Conservation (phyloP, 306 rosid species). For the Heteromeles arbutifolia region DNA sequence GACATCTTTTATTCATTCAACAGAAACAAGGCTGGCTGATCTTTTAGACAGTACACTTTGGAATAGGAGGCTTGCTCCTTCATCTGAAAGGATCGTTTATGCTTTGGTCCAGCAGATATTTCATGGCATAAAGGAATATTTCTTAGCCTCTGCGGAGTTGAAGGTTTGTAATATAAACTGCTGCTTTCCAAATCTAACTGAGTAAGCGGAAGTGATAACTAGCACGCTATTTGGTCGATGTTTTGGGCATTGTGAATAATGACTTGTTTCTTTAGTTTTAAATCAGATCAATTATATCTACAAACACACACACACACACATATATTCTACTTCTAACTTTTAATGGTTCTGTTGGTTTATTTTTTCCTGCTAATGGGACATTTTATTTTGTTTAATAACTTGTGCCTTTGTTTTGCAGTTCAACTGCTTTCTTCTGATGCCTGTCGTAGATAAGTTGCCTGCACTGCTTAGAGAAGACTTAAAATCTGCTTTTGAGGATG, state of each 20-base stretch:
- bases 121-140: conserved; percentile 92
- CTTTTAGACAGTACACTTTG: conserved; percentile 97
- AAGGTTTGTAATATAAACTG: conserved; percentile 55
- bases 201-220: background rate
- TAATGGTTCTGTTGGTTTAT: background rate
- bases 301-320: too few species aligned
- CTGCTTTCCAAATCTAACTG: background rate
- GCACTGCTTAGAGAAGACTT: conserved; percentile 87
- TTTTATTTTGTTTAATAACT: conserved; percentile 6
- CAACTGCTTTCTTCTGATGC: conserved; percentile 97
- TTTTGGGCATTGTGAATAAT: background rate
- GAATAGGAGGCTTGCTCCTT: conserved; percentile 96
- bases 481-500: conserved; percentile 85
- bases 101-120: conserved; percentile 97
- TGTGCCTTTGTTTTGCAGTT: conserved; percentile 53
- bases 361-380: background rate
- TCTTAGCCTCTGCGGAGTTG: conserved; percentile 88
- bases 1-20: conserved; percentile 46
- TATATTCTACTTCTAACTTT: background rate
- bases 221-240: background rate
- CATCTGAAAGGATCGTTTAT: conserved; percentile 93
- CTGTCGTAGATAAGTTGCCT: conserved; percentile 94
- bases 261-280: background rate
- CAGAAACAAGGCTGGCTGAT: conserved; percentile 93
- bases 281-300: background rate